Evolutionary conservation across 176 grass and related monocot genomes (phyloP).

Genomic region (Musa troglodytarum): DNA sequence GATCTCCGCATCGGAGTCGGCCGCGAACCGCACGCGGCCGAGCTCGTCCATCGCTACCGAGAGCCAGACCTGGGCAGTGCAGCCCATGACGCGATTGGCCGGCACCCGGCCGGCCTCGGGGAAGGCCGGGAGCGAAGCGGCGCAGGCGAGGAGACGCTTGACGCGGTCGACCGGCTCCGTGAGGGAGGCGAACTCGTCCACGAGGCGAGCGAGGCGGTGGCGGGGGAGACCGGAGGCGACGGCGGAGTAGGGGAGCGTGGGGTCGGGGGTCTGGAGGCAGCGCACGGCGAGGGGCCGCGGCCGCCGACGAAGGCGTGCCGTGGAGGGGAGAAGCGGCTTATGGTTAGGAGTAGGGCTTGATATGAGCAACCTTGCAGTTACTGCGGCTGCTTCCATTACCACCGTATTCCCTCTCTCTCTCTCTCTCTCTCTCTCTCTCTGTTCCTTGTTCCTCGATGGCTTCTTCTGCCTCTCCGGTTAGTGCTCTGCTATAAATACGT

Average conservation of each 20-base stretch:
- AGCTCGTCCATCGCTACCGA: slow-evolving; percentile 8
- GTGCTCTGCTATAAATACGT: no score
- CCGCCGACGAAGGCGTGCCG: not conserved
- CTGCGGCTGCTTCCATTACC: no score
- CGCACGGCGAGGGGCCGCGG: slow-evolving; percentile 18
- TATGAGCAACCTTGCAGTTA: no score
- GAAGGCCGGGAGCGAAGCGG: slow-evolving; percentile 48
- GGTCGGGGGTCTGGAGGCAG: slow-evolving; percentile 27
- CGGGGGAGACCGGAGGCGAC: not conserved
- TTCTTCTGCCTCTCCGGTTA: no score
- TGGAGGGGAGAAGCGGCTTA: not conserved
- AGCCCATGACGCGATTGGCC: slow-evolving; percentile 70
- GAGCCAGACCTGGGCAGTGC: slow-evolving; percentile 62
- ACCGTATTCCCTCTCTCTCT: no score
- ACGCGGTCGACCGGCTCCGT: slow-evolving; percentile 41
- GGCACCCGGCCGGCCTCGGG: slow-evolving; percentile 35
- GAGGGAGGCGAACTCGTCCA: slow-evolving; percentile 54
- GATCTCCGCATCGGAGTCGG: slow-evolving; percentile 88
- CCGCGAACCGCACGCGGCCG: slow-evolving; percentile 60
- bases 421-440: no score
- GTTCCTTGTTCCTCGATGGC: no score
- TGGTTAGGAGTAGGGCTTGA: no score
- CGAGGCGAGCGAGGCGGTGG: slow-evolving; percentile 38
- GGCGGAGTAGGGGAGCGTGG: not conserved
- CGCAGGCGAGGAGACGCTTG: slow-evolving; percentile 50